Percentiles rank a stretch among this genome's conserved stretches.
Conservation (phyloP, 164 flowering plant genomes). For the Platanus orientalis region DNA sequence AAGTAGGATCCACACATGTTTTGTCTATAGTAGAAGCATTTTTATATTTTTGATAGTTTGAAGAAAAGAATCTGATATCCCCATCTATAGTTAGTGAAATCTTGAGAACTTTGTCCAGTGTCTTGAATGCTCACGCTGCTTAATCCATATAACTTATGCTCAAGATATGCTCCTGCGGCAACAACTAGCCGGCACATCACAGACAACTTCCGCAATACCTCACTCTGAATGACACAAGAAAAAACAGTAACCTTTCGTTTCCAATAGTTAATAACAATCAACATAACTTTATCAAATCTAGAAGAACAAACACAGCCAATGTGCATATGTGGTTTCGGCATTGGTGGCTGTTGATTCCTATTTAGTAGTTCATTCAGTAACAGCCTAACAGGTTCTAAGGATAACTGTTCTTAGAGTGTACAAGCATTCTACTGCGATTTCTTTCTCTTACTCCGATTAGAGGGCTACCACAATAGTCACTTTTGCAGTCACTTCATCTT, state of each 20-base stretch:
- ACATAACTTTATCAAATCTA: too few relatives aligned
- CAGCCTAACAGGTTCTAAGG: background rate
- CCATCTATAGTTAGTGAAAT: slow-evolving; percentile 32
- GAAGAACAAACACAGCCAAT: too few relatives aligned
- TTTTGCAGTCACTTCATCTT: too few relatives aligned
- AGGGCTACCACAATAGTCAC: too few relatives aligned
- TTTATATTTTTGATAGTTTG: background rate
- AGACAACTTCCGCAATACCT: slow-evolving; percentile 24
- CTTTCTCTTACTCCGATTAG: too few relatives aligned
- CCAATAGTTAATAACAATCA: too few relatives aligned
- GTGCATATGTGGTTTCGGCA: too few relatives aligned
- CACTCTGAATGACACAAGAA: slow-evolving; percentile 40
- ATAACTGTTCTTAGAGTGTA: too few relatives aligned
- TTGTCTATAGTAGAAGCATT: background rate
- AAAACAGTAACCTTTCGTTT: background rate
- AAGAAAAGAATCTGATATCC: slow-evolving; percentile 66
- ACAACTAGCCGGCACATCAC: too few relatives aligned
- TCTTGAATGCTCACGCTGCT: slow-evolving; percentile 29
- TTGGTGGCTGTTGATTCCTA: background rate
- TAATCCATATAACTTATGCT: slow-evolving; percentile 39
- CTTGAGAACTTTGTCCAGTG: slow-evolving; percentile 6
- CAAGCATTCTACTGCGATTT: background rate
- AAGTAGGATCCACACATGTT: too few relatives aligned
- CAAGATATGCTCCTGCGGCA: slow-evolving; percentile 34
- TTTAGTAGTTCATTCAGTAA: background rate